Conservation (phyloP, 257 asterid species). For the Marsdenia floribunda region DNA sequence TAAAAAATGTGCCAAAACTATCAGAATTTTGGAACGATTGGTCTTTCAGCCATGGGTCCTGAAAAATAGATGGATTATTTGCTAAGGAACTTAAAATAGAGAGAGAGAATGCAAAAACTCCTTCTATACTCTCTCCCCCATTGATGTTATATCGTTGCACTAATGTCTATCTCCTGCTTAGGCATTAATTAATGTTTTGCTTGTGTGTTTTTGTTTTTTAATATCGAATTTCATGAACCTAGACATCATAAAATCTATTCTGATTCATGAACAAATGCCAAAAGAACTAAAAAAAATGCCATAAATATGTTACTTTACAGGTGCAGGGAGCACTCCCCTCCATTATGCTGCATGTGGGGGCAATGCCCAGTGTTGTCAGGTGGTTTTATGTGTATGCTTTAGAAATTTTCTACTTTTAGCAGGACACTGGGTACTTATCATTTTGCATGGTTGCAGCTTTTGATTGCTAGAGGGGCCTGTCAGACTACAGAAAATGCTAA, state of each 20-base stretch:
- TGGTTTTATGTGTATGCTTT: constrained; percentile 24
- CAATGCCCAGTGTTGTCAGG: constrained; percentile 84
- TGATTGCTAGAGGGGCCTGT: constrained; percentile 68
- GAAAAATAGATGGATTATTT: neutral
- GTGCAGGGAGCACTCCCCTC: constrained; percentile 88
- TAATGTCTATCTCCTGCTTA: neutral
- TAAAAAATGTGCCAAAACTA: neutral
- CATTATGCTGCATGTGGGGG: constrained; percentile 97
- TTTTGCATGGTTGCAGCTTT: constrained; percentile 44
- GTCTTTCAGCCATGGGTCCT: neutral
- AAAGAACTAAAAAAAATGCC: neutral
- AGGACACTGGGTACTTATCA: neutral
- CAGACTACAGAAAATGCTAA: constrained; percentile 60
- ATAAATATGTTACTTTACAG: constrained; percentile 27
- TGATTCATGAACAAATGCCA: neutral
- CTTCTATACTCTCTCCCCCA: neutral
- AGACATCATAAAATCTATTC: neutral
- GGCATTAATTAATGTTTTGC: neutral
- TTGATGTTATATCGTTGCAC: neutral
- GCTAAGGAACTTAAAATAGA: neutral
- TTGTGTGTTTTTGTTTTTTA: neutral
- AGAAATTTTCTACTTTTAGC: neutral
- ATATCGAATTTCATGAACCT: neutral
- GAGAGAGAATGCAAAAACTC: neutral
- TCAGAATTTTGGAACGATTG: neutral